phyloP scores from a whole-genome alignment of 1,139 yeast genomes.

The Trichomonascaceae sp. region DNA sequence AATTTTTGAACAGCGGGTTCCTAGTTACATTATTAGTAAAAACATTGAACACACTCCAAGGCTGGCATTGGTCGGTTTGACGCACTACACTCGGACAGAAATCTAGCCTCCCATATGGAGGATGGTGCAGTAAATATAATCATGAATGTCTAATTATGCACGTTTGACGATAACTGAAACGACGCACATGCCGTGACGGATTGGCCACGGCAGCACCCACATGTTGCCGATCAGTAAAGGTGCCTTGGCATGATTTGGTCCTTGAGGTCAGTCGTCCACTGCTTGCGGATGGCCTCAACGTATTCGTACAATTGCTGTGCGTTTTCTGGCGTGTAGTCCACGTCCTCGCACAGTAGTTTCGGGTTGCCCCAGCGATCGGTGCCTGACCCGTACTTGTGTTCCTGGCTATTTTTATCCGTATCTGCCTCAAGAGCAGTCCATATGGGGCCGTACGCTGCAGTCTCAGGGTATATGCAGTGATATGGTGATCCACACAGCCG shows the following conservation, averaged over 20 bases:
- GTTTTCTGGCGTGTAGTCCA: conserved; percentile 41
- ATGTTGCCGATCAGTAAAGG: conserved; percentile 14
- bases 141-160: no score
- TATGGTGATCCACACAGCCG: conserved; percentile 71
- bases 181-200: no score
- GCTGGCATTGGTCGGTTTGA: no score
- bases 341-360: conserved; percentile 28
- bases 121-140: no score
- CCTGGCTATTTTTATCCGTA: conserved; percentile 34
- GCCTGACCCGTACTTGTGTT: conserved; percentile 64
- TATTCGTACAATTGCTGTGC: conserved; percentile 49
- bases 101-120: no score
- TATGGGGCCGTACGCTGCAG: conserved; percentile 78
- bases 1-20: no score
- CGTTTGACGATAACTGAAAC: no score
- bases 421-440: conserved; percentile 41
- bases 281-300: conserved; percentile 38
- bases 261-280: conserved; percentile 60
- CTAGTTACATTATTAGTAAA: no score
- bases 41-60: no score
- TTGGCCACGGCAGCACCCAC: no score
- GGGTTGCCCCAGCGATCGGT: conserved; percentile 42
- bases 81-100: no score
- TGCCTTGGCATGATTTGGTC: conserved; percentile 45
- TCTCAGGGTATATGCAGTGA: conserved; percentile 80